Base-by-base conservation (phyloP, 495 filamentous ascomycete species). In the Cercophora newfieldiana region DNA sequence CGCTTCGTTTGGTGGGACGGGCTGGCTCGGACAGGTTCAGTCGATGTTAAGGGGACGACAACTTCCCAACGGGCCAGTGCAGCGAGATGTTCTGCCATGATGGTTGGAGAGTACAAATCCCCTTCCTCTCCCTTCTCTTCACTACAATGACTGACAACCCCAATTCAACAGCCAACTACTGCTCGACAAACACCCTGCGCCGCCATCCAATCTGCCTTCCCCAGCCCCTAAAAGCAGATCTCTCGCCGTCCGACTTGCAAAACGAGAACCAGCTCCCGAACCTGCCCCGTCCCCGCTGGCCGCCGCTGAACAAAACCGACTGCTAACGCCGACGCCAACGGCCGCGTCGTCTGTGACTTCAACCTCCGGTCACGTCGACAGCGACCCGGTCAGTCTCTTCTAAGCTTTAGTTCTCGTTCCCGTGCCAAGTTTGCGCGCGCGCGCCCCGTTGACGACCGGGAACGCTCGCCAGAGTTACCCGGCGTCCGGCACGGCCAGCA, bases 321-420 rank as follows among this genome's bases (percentile, higher is more conserved):
- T 33, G 48, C 48, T 51, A 16, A 51, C 48, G 48, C 48, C 48
- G 48, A 51, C 48, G 48, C 48, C 21, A 51, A 51, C 21, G 21
- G 48, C 48, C 48, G 5, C 48, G 48, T 22, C 48, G 48, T 51
- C 48, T 51, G 48, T 16, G 48, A 51, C 48, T 51, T 51, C 48
- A 51, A 51, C 48, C 48, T 51, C 48, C 48, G 48, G 48, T 51
- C 48, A 51, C 48, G 48, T 51, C 48, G 48, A 51, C 48, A 51
- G 48, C 48, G 48, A 51, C 48, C 48, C 48, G 30, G 12, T 33
- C 30, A 33, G 30, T 33, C 4, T 33, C 5, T 12, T 33, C 30
- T n/a, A n/a, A n/a, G n/a, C n/a, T n/a, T 47, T 18, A 47, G 37
- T 47, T 47, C 37, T 47, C 37, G 37, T 47, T 47, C 37, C 37